Base-by-base conservation (phyloP, 2,329 filamentous ascomycete species). In the Hypocreales sp. region DNA sequence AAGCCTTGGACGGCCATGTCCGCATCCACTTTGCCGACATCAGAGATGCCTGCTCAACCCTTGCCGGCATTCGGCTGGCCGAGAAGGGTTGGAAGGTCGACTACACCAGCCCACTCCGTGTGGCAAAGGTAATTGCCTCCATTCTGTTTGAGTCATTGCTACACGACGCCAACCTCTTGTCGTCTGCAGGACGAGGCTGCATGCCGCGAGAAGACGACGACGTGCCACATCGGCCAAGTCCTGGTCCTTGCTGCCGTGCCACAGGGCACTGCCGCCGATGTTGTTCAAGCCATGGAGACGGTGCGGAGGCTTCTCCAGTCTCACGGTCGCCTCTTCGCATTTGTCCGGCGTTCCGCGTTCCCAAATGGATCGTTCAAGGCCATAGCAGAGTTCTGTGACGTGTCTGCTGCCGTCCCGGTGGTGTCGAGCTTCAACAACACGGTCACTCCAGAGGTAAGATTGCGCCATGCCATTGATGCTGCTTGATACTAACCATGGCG, bases 21-120 rank as follows among this genome's bases (percentile, higher is more conserved):
- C 66, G 61, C 31, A 48, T 73, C 15, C 61, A 60, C 5, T 74
- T 78, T 38, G 51, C 58, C 6, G 72, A 79, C 38, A 63, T 75
- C 26, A 60, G 67, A 26, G 71, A 77, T 44, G 60, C 72, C 6
- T 62, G 57, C 28, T 54, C 57, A 18, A 58, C 64, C 7, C 53
- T 60, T 30, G 50, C 60, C 9, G 62, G 61, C 27, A 44, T 66
- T 16, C 49, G 54, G 2, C 37, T 59, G 12, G 46, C 53, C 19
- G 51, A 53, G 24, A 48, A 55, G 8, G 50, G 53, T 19, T 74
- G 68, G 66, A 42, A 45, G 25, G 34, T 44, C 1, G 31, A 34
- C 4, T 55, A 48, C 15, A 14, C 21, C 4, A 5, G 27, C n/a
- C 21, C 20, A n/a, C 5, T 13, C 4, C 24, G 15, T 11, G 6